Evolutionary conservation across 73 alveolate species (phyloP).

Genomic region (Durusdinium trenchii): DNA sequence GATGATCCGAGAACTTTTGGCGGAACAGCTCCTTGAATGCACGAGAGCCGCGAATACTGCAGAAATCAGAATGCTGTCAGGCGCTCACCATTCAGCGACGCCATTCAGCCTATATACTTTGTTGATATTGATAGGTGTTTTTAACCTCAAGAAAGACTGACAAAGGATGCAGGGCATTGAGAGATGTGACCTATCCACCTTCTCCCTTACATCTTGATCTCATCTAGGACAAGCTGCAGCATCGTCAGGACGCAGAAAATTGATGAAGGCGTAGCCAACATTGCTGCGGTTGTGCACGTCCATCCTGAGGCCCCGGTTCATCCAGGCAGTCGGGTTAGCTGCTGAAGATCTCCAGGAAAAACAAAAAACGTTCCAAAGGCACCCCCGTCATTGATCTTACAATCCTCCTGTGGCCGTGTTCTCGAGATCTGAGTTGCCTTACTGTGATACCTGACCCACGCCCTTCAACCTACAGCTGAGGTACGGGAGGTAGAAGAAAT

Average conservation of each 20-base stretch:
- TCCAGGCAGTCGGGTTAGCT: neutral
- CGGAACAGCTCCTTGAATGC: conserved; percentile 85
- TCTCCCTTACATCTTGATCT: too few relatives aligned
- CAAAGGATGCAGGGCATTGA: too few relatives aligned
- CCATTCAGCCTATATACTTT: too few relatives aligned
- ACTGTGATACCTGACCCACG: neutral
- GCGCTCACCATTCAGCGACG: too few relatives aligned
- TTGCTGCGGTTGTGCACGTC: conserved; percentile 97
- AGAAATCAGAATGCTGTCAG: too few relatives aligned
- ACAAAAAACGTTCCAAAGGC: neutral
- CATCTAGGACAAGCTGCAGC: conserved; percentile 13
- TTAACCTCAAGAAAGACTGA: too few relatives aligned
- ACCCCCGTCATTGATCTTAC: neutral
- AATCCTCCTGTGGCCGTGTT: neutral
- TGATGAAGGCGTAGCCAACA: conserved; percentile 98
- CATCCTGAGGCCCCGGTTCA: conserved; percentile 94
- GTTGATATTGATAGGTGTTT: too few relatives aligned
- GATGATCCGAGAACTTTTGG: conserved; percentile 80
- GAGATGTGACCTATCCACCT: too few relatives aligned
- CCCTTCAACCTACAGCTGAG: neutral
- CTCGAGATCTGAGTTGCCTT: neutral
- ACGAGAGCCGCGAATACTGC: too few relatives aligned
- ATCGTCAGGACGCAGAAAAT: conserved; percentile 95
- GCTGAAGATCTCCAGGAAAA: neutral
- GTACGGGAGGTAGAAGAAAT: conserved; percentile 98